These are phyloP conservation scores for Raffaelea albimanens DNA, from an alignment of 2,329 filamentous ascomycete species.

Conservation along the genomic window DNA sequence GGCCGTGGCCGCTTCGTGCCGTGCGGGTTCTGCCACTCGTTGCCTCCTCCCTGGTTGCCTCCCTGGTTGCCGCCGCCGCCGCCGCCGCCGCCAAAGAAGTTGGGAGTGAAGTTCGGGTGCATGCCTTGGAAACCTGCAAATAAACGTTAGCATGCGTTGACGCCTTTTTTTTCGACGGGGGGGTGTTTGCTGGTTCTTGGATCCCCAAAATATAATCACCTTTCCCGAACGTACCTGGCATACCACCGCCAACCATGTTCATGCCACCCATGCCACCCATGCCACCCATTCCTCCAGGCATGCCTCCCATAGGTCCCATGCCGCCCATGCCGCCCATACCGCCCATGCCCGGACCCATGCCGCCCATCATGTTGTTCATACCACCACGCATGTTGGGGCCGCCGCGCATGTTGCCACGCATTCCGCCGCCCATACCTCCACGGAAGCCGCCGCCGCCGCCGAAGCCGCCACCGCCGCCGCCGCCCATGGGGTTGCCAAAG, in stretches of 20 bases:
- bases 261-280: conserved; percentile 41
- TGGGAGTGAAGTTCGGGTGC: conserved; percentile 62
- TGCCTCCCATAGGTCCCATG: conserved; percentile 29
- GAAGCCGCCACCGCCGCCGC: conserved; percentile 24
- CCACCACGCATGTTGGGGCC: conserved; percentile 38
- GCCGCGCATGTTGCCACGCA: conserved; percentile 39
- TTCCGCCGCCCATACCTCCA: conserved; percentile 38
- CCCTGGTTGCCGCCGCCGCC: conserved; percentile 32
- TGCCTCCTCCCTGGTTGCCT: conserved; percentile 35
- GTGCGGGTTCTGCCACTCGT: conserved; percentile 71
- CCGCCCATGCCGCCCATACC: conserved; percentile 39
- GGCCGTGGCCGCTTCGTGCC: conserved; percentile 71
- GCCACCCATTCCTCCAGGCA: conserved; percentile 19
- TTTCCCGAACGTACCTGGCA: conserved; percentile 48
- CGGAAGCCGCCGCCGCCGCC: conserved; percentile 38
- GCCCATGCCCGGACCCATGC: conserved; percentile 26
- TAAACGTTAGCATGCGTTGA: no score
- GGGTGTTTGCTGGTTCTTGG: no score
- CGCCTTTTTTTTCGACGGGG: no score
- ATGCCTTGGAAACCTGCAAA: conserved; percentile 59
- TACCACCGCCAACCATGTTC: conserved; percentile 37
- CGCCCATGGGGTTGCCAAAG: conserved; percentile 36
- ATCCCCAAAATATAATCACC: no score
- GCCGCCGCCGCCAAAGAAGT: conserved; percentile 54
- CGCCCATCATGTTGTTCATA: conserved; percentile 14